phyloP scores from a whole-genome alignment of 2,329 filamentous ascomycete species.

The Cadophora gregata region DNA sequence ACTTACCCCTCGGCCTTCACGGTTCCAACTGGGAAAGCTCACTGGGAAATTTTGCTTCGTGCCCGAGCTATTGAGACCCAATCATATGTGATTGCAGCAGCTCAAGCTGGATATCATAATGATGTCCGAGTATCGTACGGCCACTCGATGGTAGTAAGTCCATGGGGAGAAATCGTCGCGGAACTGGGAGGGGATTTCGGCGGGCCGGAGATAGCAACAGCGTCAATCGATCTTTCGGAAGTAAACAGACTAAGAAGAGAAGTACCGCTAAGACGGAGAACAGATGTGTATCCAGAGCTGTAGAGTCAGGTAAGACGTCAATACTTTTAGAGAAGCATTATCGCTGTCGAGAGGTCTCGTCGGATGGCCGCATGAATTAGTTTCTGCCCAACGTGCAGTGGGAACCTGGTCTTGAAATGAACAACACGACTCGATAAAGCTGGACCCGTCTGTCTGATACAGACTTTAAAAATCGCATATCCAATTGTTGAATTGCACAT shows the following conservation, averaged over 20 bases:
- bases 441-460: slow-evolving; percentile 1
- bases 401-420: not conserved
- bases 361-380: slow-evolving; percentile 5
- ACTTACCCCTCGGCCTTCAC: slow-evolving; percentile 31
- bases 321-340: not conserved
- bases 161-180: slow-evolving; percentile 30
- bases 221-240: slow-evolving; percentile 23
- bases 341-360: not conserved
- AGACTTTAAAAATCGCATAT: slow-evolving; percentile 5
- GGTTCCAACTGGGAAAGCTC: slow-evolving; percentile 29
- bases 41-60: slow-evolving; percentile 28
- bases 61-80: slow-evolving; percentile 31
- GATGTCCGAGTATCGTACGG: slow-evolving; percentile 27
- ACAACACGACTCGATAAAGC: slow-evolving; percentile 15
- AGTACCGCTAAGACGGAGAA: slow-evolving; percentile 27
- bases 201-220: slow-evolving; percentile 27
- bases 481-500: slow-evolving; percentile 17
- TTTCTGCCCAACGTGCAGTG: not conserved
- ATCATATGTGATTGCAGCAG: slow-evolving; percentile 30
- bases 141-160: slow-evolving; percentile 30
- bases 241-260: slow-evolving; percentile 29
- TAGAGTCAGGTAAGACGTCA: slow-evolving; percentile 15
- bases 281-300: slow-evolving; percentile 29
- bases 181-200: slow-evolving; percentile 28
- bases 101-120: slow-evolving; percentile 30